Conservation (phyloP, 2,329 filamentous ascomycete genomes). For the Epichloe festucae region DNA sequence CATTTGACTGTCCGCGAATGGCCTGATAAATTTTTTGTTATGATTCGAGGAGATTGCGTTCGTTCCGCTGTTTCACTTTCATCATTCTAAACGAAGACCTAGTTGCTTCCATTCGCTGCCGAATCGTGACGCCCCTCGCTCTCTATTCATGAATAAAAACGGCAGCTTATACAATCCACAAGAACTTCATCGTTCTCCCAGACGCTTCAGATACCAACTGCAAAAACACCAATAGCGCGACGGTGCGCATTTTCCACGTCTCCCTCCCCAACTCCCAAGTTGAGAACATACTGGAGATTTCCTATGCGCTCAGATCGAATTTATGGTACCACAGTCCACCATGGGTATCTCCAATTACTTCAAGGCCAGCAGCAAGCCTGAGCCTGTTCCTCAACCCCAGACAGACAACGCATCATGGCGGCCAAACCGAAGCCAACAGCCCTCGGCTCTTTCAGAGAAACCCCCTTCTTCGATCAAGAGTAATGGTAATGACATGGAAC, state of each 20-base stretch:
- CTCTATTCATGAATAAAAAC: neutral
- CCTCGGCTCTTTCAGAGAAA: constrained; percentile 24
- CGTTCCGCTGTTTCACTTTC: neutral
- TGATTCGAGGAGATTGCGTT: neutral
- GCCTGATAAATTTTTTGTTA: neutral
- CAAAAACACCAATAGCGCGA: no score
- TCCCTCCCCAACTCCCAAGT: no score
- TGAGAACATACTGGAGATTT: no score
- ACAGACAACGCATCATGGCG: constrained; percentile 10
- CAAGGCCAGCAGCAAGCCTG: constrained; percentile 28
- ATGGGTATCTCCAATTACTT: constrained; percentile 55
- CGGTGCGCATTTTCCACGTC: no score
- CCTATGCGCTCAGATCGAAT: neutral
- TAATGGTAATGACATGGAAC: constrained; percentile 30
- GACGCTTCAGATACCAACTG: no score
- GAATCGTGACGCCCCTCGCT: neutral
- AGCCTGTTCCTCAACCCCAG: constrained; percentile 7
- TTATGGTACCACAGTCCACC: constrained; percentile 6
- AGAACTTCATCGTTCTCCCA: neutral
- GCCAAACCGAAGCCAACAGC: constrained; percentile 12
- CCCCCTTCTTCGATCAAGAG: constrained; percentile 12
- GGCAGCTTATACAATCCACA: neutral
- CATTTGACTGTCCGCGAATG: neutral
- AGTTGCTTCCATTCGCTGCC: neutral
- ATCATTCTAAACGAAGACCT: neutral